Evolutionary conservation across 495 filamentous ascomycete genomes (phyloP), one percentile per base, ranked within the genome.

Genomic region (Podospora fimiseda): DNA sequence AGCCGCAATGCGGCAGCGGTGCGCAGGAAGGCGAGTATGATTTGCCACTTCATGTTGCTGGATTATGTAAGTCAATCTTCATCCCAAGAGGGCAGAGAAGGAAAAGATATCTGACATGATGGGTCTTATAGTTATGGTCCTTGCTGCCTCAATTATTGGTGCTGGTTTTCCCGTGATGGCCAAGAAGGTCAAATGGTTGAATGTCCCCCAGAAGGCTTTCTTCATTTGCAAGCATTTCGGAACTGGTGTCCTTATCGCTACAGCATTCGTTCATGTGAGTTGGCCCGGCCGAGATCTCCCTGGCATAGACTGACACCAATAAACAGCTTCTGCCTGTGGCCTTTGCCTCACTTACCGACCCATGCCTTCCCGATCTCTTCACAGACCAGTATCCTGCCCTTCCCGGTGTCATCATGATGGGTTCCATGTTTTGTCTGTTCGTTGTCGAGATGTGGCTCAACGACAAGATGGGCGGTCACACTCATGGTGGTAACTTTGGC

Each of bases 201-300:
- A 76, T 58, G 74, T 80, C 23, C 77, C 77, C 7, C 58, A 65
- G 9, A 77, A 71, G 64, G 58, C 74, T 37, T 78, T 80, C 65
- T 80, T 80, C 57, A 65, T 72, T 48, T 75, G 74, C 60, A 77
- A 77, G 56, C 83, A 88, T 54, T 87, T 88, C 55, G 84, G 84
- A 44, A 86, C 84, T 6, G 84, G 84, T 19, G 79, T 87, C 24
- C 77, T 88, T 43, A 68, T 88, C 44, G 80, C 84, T 19, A 88
- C 84, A 1, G 83, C 82, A 9, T 87, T 86, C 51, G 73, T 87
- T 18, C 84, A 88, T 67, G 81, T 85, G 67, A 65, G 75, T 21
- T 51, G 23, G n/a, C 4, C 36, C n/a, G n/a, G n/a, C n/a, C n/a
- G n/a, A n/a, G n/a, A n/a, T n/a, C n/a, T n/a, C n/a, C n/a, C n/a